These are phyloP conservation scores for Aspergillus nanangensis DNA, from an alignment of 495 filamentous ascomycete genomes.

Conservation along the genomic window DNA sequence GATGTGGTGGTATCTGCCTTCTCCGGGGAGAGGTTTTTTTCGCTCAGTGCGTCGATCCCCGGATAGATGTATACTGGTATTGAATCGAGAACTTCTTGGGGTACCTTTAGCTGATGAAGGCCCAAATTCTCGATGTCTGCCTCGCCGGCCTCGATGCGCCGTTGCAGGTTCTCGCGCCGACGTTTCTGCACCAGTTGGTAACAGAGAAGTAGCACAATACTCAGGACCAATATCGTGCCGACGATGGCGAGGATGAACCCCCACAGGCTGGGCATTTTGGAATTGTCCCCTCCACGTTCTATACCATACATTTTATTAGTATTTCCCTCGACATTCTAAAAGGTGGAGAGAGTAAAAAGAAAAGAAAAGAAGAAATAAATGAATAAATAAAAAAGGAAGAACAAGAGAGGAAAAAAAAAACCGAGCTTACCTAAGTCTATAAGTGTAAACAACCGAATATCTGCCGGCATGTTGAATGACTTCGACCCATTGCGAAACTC, in stretches of 20 bases:
- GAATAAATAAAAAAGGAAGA: no score
- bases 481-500: constrained; percentile 48
- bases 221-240: constrained; percentile 64
- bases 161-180: constrained; percentile 58
- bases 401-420: no score
- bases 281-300: constrained; percentile 16
- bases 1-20: constrained; percentile 5
- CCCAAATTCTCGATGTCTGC: constrained; percentile 77
- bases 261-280: constrained; percentile 65
- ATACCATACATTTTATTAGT: no score
- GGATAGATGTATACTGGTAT: constrained; percentile 74
- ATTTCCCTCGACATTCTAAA: no score
- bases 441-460: constrained; percentile 55
- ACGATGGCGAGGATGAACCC: constrained; percentile 76
- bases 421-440: constrained; percentile 57
- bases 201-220: constrained; percentile 56
- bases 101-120: constrained; percentile 70
- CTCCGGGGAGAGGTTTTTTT: constrained; percentile 4
- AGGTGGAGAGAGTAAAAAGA: not conserved
- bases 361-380: constrained; percentile 14
- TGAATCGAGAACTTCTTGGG: constrained; percentile 58
- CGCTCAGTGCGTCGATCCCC: constrained; percentile 25
- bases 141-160: constrained; percentile 67
- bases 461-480: no score
- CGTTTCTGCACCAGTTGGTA: constrained; percentile 73